Evolutionary conservation across 352 stramenopile species (phyloP), one percentile per base, ranked within the genome.

Genomic region (Phytophthora chlamydospora): DNA sequence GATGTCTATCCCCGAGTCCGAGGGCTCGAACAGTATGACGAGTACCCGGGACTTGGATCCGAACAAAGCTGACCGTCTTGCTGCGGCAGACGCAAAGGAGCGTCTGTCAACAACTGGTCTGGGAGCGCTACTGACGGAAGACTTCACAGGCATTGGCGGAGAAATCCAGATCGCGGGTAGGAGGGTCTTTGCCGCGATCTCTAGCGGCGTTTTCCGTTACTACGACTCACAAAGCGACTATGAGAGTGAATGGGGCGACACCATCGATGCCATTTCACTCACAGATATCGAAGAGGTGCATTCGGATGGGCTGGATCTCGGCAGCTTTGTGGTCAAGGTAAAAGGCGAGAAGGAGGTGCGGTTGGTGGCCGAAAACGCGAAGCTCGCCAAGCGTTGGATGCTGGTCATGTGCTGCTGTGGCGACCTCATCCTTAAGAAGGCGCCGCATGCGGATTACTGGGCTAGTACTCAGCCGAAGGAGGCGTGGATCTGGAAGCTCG

Each of bases 341-440:
- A 73, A 75, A 21, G 73, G 82, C 29, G 83, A 94, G 58, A 78
- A 87, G 50, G 73, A 91, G 24, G 79, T 94, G 14, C 78, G 83
- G 53, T 66, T 96, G 17, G 71, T 91, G 12, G 85, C 85, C 2
- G 82, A 92, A 61, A 89, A 67, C 27, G 78, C 72, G 0, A 85
- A 85, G 57, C 55, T 79, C 19, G 83, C 85, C 6, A 94, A 94
- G 69, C 71, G 75, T 16, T 96, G 87, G 87, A 96, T 96, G 87
- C 74, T 96, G 16, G 84, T 93, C 9, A 94, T 96, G 82, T 96
- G 87, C 54, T 96, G 85, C 34, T 93, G 83, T 49, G 85, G 83
- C 17, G 81, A 88, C 16, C 46, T 94, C 49, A 79, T 94, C 17
- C 53, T 96, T 2, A 85, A 88, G 55, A 93, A 91, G 52, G 66